Evolutionary conservation across 495 filamentous ascomycete genomes (phyloP).

Genomic region (Bryoglossum gracile): DNA sequence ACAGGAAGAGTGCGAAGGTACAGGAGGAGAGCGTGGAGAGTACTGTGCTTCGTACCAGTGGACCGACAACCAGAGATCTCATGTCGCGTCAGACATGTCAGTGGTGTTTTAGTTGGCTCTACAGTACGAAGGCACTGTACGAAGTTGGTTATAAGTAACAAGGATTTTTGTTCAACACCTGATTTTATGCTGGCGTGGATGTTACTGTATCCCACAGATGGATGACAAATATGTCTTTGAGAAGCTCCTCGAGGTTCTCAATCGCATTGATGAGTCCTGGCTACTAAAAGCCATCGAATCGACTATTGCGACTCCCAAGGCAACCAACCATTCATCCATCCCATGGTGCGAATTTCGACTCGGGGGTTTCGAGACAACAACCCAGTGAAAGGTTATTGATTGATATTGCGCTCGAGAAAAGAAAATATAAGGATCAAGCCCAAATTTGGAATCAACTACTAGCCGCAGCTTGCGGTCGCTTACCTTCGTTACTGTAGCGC

Average conservation of each 20-base stretch:
- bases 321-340: not conserved
- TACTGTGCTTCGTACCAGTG: not conserved
- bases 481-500: too few relatives aligned
- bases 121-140: not conserved
- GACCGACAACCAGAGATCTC: not conserved
- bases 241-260: not conserved
- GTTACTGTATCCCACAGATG: too few relatives aligned
- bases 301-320: not conserved
- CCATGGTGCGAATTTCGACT: not conserved
- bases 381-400: too few relatives aligned
- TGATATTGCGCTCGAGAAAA: too few relatives aligned
- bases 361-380: too few relatives aligned
- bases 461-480: too few relatives aligned
- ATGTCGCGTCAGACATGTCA: not conserved
- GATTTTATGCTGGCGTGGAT: not conserved
- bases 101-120: not conserved
- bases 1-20: not conserved
- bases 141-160: not conserved
- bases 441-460: too few relatives aligned
- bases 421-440: too few relatives aligned
- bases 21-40: not conserved
- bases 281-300: not conserved
- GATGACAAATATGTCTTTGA: not conserved
- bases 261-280: not conserved
- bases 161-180: not conserved